A percentile compares a stretch with the other conserved stretches of the same genome.
These are phyloP conservation scores for Plasmodium yoelii DNA, from an alignment of 169 alveolate genomes.

Conservation along the genomic window DNA sequence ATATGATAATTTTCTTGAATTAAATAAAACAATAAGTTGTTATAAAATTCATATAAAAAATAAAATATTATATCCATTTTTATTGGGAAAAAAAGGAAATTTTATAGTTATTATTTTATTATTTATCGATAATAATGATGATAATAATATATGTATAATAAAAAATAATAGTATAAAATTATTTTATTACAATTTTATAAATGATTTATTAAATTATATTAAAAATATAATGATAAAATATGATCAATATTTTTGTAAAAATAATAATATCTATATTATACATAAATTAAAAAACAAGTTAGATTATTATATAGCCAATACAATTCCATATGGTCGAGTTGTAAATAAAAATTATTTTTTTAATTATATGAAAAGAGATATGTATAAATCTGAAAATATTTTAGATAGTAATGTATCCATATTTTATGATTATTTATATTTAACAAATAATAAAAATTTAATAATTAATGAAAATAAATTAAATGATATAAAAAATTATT, in stretches of 20 bases:
- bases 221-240: not conserved
- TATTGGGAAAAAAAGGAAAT: not conserved
- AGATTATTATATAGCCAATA: constrained; percentile 16
- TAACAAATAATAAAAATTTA: constrained; percentile 7
- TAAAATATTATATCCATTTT: constrained; percentile 28
- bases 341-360: constrained; percentile 1
- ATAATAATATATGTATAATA: not conserved
- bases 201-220: constrained; percentile 25
- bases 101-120: constrained; percentile 19
- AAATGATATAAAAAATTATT: not conserved
- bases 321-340: constrained; percentile 34
- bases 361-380: constrained; percentile 22
- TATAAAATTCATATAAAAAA: constrained; percentile 14
- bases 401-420: constrained; percentile 14
- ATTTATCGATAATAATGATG: constrained; percentile 11
- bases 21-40: constrained; percentile 32
- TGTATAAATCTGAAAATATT: constrained; percentile 49
- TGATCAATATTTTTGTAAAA: no score
- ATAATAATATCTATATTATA: not conserved
- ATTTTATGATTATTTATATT: constrained; percentile 31
- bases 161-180: constrained; percentile 15
- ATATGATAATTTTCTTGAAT: constrained; percentile 4
- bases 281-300: constrained; percentile 12
- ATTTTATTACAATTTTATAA: constrained; percentile 44
- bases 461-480: not conserved